Evolutionary conservation across 2,329 filamentous ascomycete species (phyloP).

Genomic region (Cladophialophora psammophila): DNA sequence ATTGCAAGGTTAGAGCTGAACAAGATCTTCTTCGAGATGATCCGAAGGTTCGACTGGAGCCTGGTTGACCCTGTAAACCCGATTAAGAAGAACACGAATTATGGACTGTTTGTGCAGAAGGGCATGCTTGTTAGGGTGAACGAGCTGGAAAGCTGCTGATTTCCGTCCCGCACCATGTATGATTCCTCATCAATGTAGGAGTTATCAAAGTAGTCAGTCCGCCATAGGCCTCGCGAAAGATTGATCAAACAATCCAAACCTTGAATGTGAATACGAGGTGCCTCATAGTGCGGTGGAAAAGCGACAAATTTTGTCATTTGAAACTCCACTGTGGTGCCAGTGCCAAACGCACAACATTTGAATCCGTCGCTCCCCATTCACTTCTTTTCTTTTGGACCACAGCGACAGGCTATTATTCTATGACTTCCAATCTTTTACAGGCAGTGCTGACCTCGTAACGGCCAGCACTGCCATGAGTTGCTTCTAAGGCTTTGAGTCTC

Average conservation of each 20-base stretch:
- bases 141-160: conserved; percentile 17
- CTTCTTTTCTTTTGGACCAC: not conserved
- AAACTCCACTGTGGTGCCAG: not conserved
- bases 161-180: no score
- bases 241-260: not conserved
- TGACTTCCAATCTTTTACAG: not conserved
- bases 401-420: not conserved
- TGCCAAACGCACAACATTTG: not conserved
- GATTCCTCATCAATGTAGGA: not conserved
- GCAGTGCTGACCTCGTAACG: not conserved
- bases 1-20: conserved; percentile 21
- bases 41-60: conserved; percentile 38
- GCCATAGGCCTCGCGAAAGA: not conserved
- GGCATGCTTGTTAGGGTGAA: conserved; percentile 31
- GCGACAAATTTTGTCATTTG: not conserved
- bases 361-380: not conserved
- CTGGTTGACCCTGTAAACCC: conserved; percentile 18
- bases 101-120: conserved; percentile 33
- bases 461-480: conserved; percentile 1
- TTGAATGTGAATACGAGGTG: not conserved
- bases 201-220: not conserved
- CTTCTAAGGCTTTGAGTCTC: not conserved
- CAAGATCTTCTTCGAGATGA: conserved; percentile 39
- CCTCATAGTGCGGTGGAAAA: not conserved
- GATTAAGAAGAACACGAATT: conserved; percentile 25